Evolutionary conservation across 2,329 filamentous ascomycete genomes (phyloP), one percentile per base, ranked within the genome.

Genomic region (Aspergillus versicolor): DNA sequence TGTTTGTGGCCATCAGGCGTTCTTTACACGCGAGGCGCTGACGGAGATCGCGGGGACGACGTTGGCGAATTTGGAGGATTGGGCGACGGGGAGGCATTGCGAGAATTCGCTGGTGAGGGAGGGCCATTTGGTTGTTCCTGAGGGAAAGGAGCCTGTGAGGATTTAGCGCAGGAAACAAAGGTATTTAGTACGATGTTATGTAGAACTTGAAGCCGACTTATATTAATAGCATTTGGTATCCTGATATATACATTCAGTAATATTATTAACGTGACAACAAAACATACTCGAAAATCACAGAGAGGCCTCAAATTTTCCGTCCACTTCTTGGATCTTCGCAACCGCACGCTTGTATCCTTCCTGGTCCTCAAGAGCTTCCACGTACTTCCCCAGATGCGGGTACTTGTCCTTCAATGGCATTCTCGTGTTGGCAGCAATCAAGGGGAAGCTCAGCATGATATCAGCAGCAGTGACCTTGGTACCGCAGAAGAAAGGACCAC

Each of bases 1-100:
- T 44, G 75, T 89, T 58, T 86, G 82, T 61, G 86, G 86, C 0
- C 87, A 89, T 63, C 87, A 89, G 75, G 87, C 84, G 1, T 89
- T 89, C 73, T 87, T 89, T 64, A 89, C 86, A 5, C 75, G 82
- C 34, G 86, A 89, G 72, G 87, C 87, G 1, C 72, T 89, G 48
- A 74, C 75, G 7, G 85, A 88, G 72, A 89, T 89, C 64, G 81
- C 86, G 2, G 79, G 82, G 45, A 81, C 78, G 52, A 88, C 85
- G 1, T 64, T 88, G 59, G 71, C 74, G 55, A 88, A 88, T 67
- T 66, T 87, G 3, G 75, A 63, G 17, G 69, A 73, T 57, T 73
- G 71, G 55, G 56, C 58, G n/a, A 38, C 52, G 15, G 63, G 56
- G 11, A 62, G 65, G 17, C 59, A 64, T 0, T 73, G 70, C 54